Base-by-base conservation (phyloP, 129 eudicot species). In the Lonicera japonica region DNA sequence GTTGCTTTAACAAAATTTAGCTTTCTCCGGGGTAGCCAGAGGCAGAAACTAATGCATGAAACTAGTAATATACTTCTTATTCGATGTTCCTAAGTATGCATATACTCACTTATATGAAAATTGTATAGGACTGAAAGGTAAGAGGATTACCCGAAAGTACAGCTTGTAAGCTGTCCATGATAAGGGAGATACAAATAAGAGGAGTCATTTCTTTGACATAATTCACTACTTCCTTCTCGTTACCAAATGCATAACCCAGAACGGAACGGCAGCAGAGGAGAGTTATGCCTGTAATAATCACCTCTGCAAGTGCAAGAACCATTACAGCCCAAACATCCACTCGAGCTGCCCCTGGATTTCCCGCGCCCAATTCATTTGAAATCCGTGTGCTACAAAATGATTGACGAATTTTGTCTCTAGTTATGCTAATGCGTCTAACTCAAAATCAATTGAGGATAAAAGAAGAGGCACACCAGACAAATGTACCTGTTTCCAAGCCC, bases 361-460 rank as follows among this genome's bases (percentile, higher is more conserved):
- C 80, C 12, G 80, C 74, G 18, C 79, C 79, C 20, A 74, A 59
- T 14, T 69, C 79, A 51, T 75, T 75, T 7, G 80, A 75, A 13
- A 75, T 56, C 20, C 75, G 72, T 11, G 80, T 75, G 65, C 80
- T 75, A 67, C 60, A 47, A 19, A 46, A 58, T 57, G 13, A 25
- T 43, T 24, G 21, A 55, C 21, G 16, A 50, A 17, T 50, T 14
- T 50, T 50, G 8, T 16, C 11, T 10, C 29, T 13, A 13, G 5
- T 19, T 55, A 11, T 1, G 13, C 50, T 43, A 43, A 43, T 3
- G 50, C 16, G 8, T 14, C 50, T 43, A 43, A 43, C 50, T 43
- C 16, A 43, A 43, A 14, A 43, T 10, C 50, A 43, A 10, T 2
- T 43, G 50, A 43, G 8, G 13, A 43, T 43, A 2, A 43, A 43